These are phyloP conservation scores for Laburnicola sp. DNA, from an alignment of 2,329 filamentous ascomycete genomes.

Conservation along the genomic window DNA sequence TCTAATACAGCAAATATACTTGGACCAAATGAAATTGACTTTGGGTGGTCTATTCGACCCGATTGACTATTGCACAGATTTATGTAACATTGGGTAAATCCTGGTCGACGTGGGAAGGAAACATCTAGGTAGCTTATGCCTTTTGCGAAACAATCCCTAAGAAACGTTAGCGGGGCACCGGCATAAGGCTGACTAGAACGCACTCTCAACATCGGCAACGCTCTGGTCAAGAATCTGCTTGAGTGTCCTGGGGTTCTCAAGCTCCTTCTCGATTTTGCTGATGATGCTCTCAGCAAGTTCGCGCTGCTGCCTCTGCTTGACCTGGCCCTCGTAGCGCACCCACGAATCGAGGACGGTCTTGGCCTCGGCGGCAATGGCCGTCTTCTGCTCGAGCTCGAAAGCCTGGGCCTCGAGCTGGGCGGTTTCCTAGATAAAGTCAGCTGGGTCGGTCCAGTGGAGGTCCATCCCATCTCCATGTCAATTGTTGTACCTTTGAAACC, in stretches of 20 bases:
- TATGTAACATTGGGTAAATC: slow-evolving; percentile 42
- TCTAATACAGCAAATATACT: not conserved
- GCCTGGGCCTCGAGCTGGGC: slow-evolving; percentile 93
- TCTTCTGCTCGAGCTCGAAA: slow-evolving; percentile 96
- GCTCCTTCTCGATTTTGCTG: slow-evolving; percentile 97
- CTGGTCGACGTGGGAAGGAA: slow-evolving; percentile 28
- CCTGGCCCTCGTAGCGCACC: slow-evolving; percentile 97
- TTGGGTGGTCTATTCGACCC: slow-evolving; percentile 37
- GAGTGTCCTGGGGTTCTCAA: slow-evolving; percentile 95
- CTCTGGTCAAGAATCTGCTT: slow-evolving; percentile 99
- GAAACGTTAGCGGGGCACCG: slow-evolving; percentile 20
- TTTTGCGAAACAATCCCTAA: slow-evolving; percentile 46
- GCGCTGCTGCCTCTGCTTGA: slow-evolving; percentile 97
- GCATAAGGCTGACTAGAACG: slow-evolving; percentile 37
- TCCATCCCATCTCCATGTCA: slow-evolving; percentile 7
- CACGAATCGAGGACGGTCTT: slow-evolving; percentile 96
- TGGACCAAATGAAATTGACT: slow-evolving; percentile 16
- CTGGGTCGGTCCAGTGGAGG: slow-evolving; percentile 25
- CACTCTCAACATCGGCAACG: slow-evolving; percentile 94
- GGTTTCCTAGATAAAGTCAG: slow-evolving; percentile 71
- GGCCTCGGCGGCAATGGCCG: slow-evolving; percentile 86
- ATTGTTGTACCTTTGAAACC: slow-evolving; percentile 84
- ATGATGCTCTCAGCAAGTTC: slow-evolving; percentile 93
- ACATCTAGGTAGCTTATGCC: slow-evolving; percentile 40
- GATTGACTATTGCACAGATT: slow-evolving; percentile 47